A percentile compares a stretch with the other conserved stretches of the same genome.
phyloP scores from a whole-genome alignment of 371 early-diverging fungal species.

The Smittium culicis region DNA sequence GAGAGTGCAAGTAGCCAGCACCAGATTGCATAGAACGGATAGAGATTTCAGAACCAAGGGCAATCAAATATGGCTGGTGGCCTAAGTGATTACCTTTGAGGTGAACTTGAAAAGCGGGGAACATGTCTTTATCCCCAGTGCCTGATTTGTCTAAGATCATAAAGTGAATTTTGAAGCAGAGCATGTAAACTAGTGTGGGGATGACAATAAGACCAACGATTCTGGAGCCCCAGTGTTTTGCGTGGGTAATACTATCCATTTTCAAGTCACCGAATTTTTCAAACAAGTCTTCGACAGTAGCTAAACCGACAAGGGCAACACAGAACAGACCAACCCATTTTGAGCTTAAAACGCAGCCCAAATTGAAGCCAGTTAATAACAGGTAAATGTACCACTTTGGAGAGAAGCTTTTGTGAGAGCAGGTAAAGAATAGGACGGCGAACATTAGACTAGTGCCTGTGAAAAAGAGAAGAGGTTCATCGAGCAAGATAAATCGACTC shows the following conservation, averaged over 20 bases:
- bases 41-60: slow-evolving; percentile 82
- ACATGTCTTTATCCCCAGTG: slow-evolving; percentile 97
- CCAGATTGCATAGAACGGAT: slow-evolving; percentile 77
- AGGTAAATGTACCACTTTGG: slow-evolving; percentile 81
- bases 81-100: slow-evolving; percentile 68
- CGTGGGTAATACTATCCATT: slow-evolving; percentile 47
- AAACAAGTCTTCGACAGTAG: slow-evolving; percentile 90
- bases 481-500: slow-evolving; percentile 92
- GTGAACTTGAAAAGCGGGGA: slow-evolving; percentile 92
- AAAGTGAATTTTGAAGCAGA: slow-evolving; percentile 86
- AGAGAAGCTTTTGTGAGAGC: slow-evolving; percentile 60
- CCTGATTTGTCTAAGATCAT: slow-evolving; percentile 72
- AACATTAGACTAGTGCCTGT: slow-evolving; percentile 74
- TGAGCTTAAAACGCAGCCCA: slow-evolving; percentile 89
- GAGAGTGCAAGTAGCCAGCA: slow-evolving; percentile 97
- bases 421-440: slow-evolving; percentile 50
- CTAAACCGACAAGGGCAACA: slow-evolving; percentile 88
- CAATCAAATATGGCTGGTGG: slow-evolving; percentile 74
- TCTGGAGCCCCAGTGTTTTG: slow-evolving; percentile 65
- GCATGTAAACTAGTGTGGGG: slow-evolving; percentile 77
- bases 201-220: slow-evolving; percentile 67
- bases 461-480: slow-evolving; percentile 92
- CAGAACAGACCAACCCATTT: slow-evolving; percentile 99
- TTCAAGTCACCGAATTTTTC: slow-evolving; percentile 72
- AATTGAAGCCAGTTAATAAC: slow-evolving; percentile 67